phyloP scores from a whole-genome alignment of 140 eudicot species.

The Ambrosia hybrid region DNA sequence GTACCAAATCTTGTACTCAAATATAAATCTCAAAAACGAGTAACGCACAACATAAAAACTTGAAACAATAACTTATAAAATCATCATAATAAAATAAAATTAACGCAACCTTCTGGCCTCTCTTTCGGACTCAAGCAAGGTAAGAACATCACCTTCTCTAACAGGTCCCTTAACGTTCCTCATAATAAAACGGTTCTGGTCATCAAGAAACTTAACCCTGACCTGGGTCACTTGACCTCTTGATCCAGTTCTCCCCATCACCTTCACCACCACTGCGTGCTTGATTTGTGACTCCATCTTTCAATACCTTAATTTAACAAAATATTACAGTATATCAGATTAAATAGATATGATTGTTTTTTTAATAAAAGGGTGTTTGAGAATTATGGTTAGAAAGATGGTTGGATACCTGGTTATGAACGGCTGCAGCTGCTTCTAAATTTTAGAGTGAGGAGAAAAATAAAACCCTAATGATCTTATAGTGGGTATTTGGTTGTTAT shows the following conservation, averaged over 20 bases:
- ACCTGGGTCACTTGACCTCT: slow-evolving; percentile 58
- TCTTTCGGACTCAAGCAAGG: slow-evolving; percentile 53
- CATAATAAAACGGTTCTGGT: slow-evolving; percentile 52
- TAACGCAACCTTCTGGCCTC: slow-evolving; percentile 57
- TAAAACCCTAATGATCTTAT: no score
- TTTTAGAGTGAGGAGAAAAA: no score
- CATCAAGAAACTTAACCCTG: slow-evolving; percentile 46
- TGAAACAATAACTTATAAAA: neutral
- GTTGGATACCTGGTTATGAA: no score
- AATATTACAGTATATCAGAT: no score
- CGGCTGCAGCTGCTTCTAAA: no score
- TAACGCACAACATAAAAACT: no score
- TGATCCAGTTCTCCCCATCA: slow-evolving; percentile 56
- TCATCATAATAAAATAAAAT: neutral
- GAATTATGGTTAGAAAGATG: no score
- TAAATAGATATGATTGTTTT: no score
- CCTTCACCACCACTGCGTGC: slow-evolving; percentile 50
- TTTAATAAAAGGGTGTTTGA: no score
- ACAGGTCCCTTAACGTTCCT: slow-evolving; percentile 51
- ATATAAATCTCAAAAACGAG: no score
- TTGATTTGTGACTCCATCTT: slow-evolving; percentile 47
- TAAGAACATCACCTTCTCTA: slow-evolving; percentile 54
- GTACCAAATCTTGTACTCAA: no score
- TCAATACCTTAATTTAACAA: neutral
- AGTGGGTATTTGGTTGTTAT: no score